These are phyloP conservation scores for Chiua sp. DNA, from an alignment of 1,284 basidiomycete genomes.

Conservation along the genomic window DNA sequence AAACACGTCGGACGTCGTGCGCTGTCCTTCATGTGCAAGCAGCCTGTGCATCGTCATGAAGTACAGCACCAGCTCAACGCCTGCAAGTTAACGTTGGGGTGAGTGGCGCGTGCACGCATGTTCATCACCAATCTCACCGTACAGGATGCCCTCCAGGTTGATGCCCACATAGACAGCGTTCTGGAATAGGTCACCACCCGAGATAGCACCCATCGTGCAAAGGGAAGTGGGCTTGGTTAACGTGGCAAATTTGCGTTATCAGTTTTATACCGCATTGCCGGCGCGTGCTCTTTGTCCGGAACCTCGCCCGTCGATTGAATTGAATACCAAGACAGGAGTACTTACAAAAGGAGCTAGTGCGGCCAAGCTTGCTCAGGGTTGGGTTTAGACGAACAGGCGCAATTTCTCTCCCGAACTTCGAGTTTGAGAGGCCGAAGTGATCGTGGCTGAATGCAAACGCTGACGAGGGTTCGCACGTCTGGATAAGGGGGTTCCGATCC, in stretches of 20 bases:
- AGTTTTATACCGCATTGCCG: background rate
- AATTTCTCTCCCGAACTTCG: too few species aligned
- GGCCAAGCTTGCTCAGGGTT: too few species aligned
- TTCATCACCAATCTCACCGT: conserved; percentile 3
- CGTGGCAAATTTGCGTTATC: background rate
- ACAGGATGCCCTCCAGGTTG: conserved; percentile 11
- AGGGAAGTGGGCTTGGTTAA: background rate
- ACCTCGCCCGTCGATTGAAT: background rate
- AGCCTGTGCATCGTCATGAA: conserved; percentile 10
- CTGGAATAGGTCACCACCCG: background rate
- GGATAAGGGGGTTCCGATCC: too few species aligned
- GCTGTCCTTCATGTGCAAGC: background rate
- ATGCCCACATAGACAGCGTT: conserved; percentile 8
- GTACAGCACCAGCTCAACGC: conserved; percentile 17
- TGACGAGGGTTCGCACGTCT: too few species aligned
- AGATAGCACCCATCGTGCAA: background rate
- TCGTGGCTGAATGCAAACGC: too few species aligned
- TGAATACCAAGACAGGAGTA: background rate
- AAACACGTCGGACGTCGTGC: conserved; percentile 8
- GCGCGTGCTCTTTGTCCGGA: background rate
- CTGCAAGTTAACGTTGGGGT: background rate
- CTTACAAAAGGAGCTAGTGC: too few species aligned
- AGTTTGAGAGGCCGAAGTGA: too few species aligned
- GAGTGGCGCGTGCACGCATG: background rate
- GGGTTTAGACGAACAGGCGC: too few species aligned